A percentile compares a stretch with the other conserved stretches of the same genome.
phyloP scores from a whole-genome alignment of 1,284 basidiomycete species.

The Cystobasidium pallidum region DNA sequence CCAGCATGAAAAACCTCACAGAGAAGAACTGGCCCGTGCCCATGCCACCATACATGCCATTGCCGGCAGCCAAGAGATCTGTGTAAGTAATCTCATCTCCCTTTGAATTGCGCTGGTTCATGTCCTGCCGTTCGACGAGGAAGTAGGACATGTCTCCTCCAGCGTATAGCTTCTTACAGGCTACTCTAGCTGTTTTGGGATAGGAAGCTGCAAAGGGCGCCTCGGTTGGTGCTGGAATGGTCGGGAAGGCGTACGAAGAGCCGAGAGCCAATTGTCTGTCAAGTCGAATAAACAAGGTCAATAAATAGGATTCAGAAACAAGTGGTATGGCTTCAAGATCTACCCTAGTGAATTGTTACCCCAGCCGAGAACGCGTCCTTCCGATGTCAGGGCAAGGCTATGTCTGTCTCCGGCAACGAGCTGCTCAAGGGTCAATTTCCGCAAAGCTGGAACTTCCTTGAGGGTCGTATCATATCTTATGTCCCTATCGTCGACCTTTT shows the following conservation, averaged over 20 bases:
- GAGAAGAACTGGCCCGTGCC: conserved; percentile 34
- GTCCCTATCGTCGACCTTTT: conserved; percentile 53
- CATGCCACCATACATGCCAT: conserved; percentile 78
- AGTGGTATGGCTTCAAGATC: conserved; percentile 43
- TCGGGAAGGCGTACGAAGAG: conserved; percentile 67
- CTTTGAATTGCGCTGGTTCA: conserved; percentile 5
- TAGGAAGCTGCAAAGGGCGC: conserved; percentile 70
- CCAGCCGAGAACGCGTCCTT: conserved; percentile 82
- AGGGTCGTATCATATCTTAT: conserved; percentile 74
- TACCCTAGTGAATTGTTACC: conserved; percentile 78
- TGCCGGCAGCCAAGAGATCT: conserved; percentile 78
- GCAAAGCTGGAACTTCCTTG: conserved; percentile 78
- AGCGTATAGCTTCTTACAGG: conserved; percentile 69
- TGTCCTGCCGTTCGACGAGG: conserved; percentile 65
- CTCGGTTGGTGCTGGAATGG: conserved; percentile 82
- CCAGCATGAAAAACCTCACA: neutral
- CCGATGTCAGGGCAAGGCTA: conserved; percentile 69
- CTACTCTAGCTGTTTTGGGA: conserved; percentile 63
- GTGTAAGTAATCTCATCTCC: conserved; percentile 25
- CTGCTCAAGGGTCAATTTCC: conserved; percentile 68
- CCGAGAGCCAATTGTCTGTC: conserved; percentile 63
- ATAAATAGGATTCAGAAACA: neutral
- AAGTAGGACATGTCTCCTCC: conserved; percentile 79
- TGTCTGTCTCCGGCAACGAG: conserved; percentile 74
- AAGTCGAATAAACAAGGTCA: neutral